Evolutionary conservation across 345 rosid genomes (phyloP).

Genomic region (Psidium friedrichsthalianum): DNA sequence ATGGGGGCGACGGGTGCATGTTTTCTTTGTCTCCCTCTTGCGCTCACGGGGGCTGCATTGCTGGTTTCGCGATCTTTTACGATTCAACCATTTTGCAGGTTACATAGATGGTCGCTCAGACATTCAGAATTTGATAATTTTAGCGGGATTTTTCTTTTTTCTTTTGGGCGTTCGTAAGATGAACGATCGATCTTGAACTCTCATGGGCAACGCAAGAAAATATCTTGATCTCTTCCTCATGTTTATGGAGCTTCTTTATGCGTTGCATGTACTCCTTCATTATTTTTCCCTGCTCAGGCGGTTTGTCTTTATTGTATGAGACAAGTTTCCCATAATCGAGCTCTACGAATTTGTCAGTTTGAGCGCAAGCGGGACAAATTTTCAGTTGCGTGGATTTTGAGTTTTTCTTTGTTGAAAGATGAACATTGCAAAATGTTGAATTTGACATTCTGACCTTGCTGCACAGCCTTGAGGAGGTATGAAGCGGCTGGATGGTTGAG

Average conservation of each 20-base stretch:
- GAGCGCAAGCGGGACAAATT: neutral
- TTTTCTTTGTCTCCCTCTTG: neutral
- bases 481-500: conserved; percentile 92
- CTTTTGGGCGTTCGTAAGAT: neutral
- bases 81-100: neutral
- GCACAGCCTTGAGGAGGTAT: conserved; percentile 59
- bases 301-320: neutral
- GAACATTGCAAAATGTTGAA: neutral
- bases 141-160: neutral
- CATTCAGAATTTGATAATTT: neutral
- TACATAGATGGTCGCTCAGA: neutral
- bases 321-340: neutral
- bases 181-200: neutral
- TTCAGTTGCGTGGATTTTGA: neutral
- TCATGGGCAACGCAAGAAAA: neutral
- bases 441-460: neutral
- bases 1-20: neutral
- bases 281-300: neutral
- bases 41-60: neutral
- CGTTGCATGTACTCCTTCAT: neutral
- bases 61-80: neutral
- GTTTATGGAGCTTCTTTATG: neutral
- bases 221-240: neutral
- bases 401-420: neutral
- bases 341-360: neutral